Conservation (phyloP, 2,329 filamentous ascomycete species). For the Westerdykella ornata region DNA sequence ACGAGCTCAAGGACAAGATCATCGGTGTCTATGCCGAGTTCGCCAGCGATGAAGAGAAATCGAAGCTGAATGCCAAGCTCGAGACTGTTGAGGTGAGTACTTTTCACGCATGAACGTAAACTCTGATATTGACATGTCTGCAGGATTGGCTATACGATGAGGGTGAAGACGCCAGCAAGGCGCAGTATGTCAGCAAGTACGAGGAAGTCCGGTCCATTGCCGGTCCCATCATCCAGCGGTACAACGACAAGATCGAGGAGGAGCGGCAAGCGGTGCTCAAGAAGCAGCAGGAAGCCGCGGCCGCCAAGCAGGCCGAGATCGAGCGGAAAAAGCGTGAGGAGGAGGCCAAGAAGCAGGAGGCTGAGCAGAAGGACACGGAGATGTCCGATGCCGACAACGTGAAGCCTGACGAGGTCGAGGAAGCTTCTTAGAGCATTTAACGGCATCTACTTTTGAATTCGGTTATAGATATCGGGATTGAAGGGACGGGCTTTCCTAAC, state of each 20-base stretch:
- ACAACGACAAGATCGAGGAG: constrained; percentile 88
- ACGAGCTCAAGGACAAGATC: constrained; percentile 91
- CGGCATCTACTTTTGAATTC: too few relatives aligned
- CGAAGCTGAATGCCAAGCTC: constrained; percentile 75
- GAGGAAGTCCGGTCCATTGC: constrained; percentile 89
- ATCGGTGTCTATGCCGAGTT: constrained; percentile 87
- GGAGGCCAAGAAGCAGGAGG: constrained; percentile 55
- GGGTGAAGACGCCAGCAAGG: constrained; percentile 89
- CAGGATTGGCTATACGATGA: constrained; percentile 99
- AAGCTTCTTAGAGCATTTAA: constrained; percentile 15
- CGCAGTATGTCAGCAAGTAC: constrained; percentile 87
- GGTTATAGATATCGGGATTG: too few relatives aligned
- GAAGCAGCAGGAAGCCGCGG: constrained; percentile 58
- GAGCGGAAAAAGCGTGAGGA: constrained; percentile 74
- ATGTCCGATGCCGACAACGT: constrained; percentile 54
- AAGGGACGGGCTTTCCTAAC: too few relatives aligned
- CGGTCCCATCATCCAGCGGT: constrained; percentile 85
- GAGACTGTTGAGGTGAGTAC: constrained; percentile 73
- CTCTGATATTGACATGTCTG: constrained; percentile 10
- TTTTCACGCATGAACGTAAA: background rate
- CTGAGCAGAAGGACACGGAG: constrained; percentile 43
- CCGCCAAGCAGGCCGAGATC: constrained; percentile 57
- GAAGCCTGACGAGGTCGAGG: constrained; percentile 38
- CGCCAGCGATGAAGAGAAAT: constrained; percentile 86
- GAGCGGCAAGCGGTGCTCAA: constrained; percentile 68